Base-by-base conservation (phyloP, 225 moss, liverwort and hornwort genomes). In the Pseudisothecium myosuroides region DNA sequence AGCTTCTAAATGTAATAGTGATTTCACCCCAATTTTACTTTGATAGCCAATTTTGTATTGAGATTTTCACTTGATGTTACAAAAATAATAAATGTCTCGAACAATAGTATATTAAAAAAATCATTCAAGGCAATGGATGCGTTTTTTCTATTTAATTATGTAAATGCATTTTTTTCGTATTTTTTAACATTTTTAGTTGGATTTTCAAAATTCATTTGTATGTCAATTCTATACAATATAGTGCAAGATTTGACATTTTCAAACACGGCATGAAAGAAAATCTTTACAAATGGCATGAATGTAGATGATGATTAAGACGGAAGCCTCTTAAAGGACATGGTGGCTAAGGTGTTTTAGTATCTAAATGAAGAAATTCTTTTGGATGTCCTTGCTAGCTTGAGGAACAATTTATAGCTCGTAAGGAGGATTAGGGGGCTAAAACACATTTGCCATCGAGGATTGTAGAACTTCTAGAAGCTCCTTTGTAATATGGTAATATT, bases 361-460 rank as follows among this genome's bases (percentile, higher is more conserved):
- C 24, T 13, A 43, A 1, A 29, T 17, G 29, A 10, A 45, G 0
- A 17, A 29, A 17, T 6, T 14, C 0, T 28, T 32, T 32, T 1
- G 8, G 8, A 50, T 49, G 31, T 8, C 5, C 5, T 49, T 11
- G 2, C 1, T 4, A 11, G 7, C 31, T 49, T 17, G 11, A 34
- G 0, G 31, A 20, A 19, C 2, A 32, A 12, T 32, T 18, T 29
- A 28, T 31, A 19, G 31, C 31, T 31, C 19, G 6, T 7, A 2
- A 47, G 1, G 18, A 18, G 3, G 18, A 1, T 47, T 47, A 19
- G 18, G 1, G 31, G 5, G 31, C 7, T 1, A 11, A 29, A 74
- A 31, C 4, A 28, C 3, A 47, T 0, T 11, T 11, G 47, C 11
- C 1, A 7, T 18, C 18, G 4, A 45, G 0, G 28, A 6, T 73